Conservation (phyloP, 1,284 basidiomycete genomes). For the Mycosarcoma maydis region DNA sequence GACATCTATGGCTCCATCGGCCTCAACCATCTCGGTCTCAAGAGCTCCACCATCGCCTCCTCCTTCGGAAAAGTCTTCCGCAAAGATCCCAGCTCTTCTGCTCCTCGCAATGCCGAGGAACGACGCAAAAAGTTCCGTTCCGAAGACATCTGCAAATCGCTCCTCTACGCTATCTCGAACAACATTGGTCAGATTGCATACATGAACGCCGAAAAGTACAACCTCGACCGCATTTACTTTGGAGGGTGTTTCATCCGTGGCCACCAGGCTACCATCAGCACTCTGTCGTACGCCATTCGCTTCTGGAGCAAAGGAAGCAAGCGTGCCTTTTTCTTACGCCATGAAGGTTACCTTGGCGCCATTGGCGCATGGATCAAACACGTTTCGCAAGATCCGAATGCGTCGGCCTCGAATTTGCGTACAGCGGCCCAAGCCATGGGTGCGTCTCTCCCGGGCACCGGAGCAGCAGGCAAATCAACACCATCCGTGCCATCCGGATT, state of each 20-base stretch:
- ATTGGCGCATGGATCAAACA: slow-evolving; percentile 67
- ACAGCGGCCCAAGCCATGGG: slow-evolving; percentile 30
- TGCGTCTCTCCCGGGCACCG: slow-evolving; percentile 5
- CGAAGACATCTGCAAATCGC: slow-evolving; percentile 87
- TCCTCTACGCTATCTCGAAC: slow-evolving; percentile 96
- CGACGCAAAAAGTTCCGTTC: slow-evolving; percentile 79
- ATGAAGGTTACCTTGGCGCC: slow-evolving; percentile 94
- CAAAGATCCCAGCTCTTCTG: slow-evolving; percentile 69
- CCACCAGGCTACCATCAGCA: slow-evolving; percentile 95
- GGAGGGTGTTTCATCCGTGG: slow-evolving; percentile 99
- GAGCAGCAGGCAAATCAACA: slow-evolving; percentile 21
- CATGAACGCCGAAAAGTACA: slow-evolving; percentile 99
- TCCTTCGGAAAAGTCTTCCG: slow-evolving; percentile 99
- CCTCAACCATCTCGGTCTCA: slow-evolving; percentile 75
- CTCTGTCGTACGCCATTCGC: slow-evolving; percentile 96
- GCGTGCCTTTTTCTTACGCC: slow-evolving; percentile 92
- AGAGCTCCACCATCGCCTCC: slow-evolving; percentile 96
- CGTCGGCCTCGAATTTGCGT: slow-evolving; percentile 12
- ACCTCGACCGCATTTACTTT: slow-evolving; percentile 96
- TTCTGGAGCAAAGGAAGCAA: slow-evolving; percentile 99
- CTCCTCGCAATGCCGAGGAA: slow-evolving; percentile 35
- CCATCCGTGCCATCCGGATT: slow-evolving; percentile 28
- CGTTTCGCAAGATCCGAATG: slow-evolving; percentile 41
- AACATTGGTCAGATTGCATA: slow-evolving; percentile 99
- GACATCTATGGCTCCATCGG: slow-evolving; percentile 94